Percentiles rank a stretch among this genome's conserved stretches.
Conservation (phyloP, 306 rosid species). For the Hippophae rhamnoides region DNA sequence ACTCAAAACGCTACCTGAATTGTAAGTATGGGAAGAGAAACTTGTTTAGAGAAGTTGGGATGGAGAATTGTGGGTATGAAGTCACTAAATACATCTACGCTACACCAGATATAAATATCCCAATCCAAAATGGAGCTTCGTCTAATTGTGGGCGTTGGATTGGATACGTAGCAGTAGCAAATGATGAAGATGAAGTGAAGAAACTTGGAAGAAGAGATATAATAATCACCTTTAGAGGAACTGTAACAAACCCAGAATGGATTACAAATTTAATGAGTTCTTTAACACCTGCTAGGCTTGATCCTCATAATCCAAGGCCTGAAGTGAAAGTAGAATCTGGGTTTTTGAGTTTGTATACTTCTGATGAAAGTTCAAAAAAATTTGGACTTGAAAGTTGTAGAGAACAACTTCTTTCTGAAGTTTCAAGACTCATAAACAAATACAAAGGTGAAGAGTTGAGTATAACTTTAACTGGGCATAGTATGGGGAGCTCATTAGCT, state of each 20-base stretch:
- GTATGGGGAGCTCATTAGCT: constrained; percentile 92
- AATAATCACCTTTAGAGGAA: constrained; percentile 62
- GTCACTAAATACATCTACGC: constrained; percentile 88
- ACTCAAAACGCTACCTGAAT: constrained; percentile 63
- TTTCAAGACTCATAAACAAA: constrained; percentile 44
- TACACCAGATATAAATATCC: constrained; percentile 52
- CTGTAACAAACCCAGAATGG: constrained; percentile 71
- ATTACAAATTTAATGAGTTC: constrained; percentile 74
- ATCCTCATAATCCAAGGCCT: constrained; percentile 43
- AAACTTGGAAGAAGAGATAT: constrained; percentile 70
- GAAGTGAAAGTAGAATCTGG: constrained; percentile 81
- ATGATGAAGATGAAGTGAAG: constrained; percentile 25
- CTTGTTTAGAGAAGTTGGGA: constrained; percentile 55
- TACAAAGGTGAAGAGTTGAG: constrained; percentile 53
- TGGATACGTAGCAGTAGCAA: constrained; percentile 62
- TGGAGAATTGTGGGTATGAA: constrained; percentile 52
- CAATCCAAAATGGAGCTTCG: constrained; percentile 33
- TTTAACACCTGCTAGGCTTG: constrained; percentile 63
- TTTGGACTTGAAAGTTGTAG: constrained; percentile 71
- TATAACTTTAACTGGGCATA: constrained; percentile 76
- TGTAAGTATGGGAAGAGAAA: constrained; percentile 66
- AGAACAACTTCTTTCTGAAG: constrained; percentile 74
- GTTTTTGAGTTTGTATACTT: constrained; percentile 66
- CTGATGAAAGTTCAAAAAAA: constrained; percentile 42
- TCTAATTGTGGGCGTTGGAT: constrained; percentile 58